Conservation (phyloP, 306 rosid species). For the Psophocarpus tetragonolobus region DNA sequence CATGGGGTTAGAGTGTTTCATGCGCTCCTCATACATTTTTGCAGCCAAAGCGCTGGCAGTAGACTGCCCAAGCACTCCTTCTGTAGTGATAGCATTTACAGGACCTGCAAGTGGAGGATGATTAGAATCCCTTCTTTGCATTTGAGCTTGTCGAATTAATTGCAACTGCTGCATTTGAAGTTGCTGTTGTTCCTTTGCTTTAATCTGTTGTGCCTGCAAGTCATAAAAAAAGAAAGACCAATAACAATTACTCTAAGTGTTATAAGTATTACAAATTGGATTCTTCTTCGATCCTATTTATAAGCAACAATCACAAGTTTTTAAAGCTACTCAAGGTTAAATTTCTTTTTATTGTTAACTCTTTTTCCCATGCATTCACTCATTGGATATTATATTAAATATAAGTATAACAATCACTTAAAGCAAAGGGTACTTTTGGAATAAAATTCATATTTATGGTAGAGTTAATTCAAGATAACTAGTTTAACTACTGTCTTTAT, state of each 20-base stretch:
- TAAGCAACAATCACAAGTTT: too few species aligned
- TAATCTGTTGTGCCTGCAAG: constrained; percentile 72
- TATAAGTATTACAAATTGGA: constrained; percentile 11
- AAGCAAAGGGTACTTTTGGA: too few species aligned
- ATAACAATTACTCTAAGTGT: background rate
- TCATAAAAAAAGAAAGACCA: constrained; percentile 7
- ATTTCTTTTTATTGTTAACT: too few species aligned
- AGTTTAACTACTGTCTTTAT: too few species aligned
- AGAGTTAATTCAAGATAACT: too few species aligned
- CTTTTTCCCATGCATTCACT: too few species aligned
- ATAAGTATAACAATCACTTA: too few species aligned
- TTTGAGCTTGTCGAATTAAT: constrained; percentile 82
- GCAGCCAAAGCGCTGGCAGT: constrained; percentile 87
- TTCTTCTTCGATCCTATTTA: too few species aligned
- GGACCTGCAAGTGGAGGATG: constrained; percentile 73
- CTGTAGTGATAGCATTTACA: constrained; percentile 62
- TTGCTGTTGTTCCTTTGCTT: constrained; percentile 82
- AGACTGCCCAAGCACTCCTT: constrained; percentile 86
- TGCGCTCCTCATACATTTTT: constrained; percentile 85
- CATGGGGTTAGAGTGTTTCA: constrained; percentile 76
- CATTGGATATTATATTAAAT: too few species aligned
- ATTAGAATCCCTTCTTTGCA: constrained; percentile 84
- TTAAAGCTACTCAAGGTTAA: too few species aligned
- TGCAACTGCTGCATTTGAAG: constrained; percentile 88
- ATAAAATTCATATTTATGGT: too few species aligned